Percentiles rank a stretch among this genome's conserved stretches.
Conservation (phyloP, 495 filamentous ascomycete species). For the Mycothermus thermophilus region DNA sequence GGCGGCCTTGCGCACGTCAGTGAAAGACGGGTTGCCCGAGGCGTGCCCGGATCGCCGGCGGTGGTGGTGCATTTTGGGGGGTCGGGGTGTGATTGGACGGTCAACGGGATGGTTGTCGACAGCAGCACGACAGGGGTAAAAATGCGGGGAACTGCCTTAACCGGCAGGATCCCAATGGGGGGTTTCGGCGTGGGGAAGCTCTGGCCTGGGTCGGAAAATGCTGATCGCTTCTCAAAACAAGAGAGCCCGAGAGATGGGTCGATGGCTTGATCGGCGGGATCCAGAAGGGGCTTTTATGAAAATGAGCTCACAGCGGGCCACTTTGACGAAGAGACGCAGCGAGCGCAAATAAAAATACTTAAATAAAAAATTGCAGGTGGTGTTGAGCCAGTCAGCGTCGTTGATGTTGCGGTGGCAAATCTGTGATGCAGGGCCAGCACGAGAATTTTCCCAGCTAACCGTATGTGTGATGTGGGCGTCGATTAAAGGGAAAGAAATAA, state of each 20-base stretch:
- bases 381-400: conserved; percentile 3
- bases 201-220: too few species aligned
- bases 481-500: too few species aligned
- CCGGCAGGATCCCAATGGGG: not conserved
- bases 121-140: conserved; percentile 1
- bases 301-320: conserved; percentile 1
- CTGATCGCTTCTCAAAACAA: too few species aligned
- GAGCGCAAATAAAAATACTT: not conserved
- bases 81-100: conserved; percentile 15
- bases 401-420: conserved; percentile 20
- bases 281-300: not conserved
- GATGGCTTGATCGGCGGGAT: not conserved
- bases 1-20: conserved; percentile 35
- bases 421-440: conserved; percentile 15
- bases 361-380: conserved; percentile 4
- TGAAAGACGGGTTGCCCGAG: conserved; percentile 35
- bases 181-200: conserved; percentile 5
- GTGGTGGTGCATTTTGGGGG: conserved; percentile 32
- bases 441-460: conserved; percentile 13
- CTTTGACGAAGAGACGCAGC: too few species aligned
- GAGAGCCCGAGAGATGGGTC: not conserved
- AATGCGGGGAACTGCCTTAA: conserved; percentile 9
- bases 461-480: conserved; percentile 1
- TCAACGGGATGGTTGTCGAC: not conserved
- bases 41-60: conserved; percentile 36